A percentile compares a stretch with the other conserved stretches of the same genome.
Evolutionary conservation across 2,329 filamentous ascomycete genomes (phyloP).

Genomic region (Talaromyces sp.): DNA sequence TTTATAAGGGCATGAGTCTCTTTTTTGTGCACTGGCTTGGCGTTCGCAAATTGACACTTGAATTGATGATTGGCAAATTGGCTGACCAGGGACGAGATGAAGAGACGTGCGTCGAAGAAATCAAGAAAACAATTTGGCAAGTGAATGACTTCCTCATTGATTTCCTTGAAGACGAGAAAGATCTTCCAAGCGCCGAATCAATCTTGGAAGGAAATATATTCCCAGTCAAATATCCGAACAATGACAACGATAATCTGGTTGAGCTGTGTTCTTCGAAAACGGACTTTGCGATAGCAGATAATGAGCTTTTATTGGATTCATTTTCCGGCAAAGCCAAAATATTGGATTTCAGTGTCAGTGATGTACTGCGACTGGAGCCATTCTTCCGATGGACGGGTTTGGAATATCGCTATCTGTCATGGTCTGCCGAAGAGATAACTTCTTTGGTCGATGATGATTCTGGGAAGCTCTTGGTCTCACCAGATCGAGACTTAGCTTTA

Average conservation of each 20-base stretch:
- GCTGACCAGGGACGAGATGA: background rate
- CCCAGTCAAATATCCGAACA: background rate
- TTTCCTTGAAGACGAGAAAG: background rate
- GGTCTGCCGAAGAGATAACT: background rate
- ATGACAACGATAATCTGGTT: background rate
- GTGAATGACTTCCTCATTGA: no score
- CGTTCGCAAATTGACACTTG: background rate
- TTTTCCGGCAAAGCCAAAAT: background rate
- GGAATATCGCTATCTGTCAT: background rate
- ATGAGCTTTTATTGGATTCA: background rate
- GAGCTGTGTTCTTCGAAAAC: background rate
- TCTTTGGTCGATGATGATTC: background rate
- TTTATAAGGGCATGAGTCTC: background rate
- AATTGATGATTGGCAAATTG: background rate
- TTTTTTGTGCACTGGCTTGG: background rate
- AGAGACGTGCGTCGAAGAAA: background rate
- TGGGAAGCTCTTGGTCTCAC: background rate
- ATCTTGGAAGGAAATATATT: background rate
- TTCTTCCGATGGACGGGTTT: background rate
- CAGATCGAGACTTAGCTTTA: background rate
- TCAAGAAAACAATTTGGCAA: background rate
- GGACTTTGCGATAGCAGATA: background rate
- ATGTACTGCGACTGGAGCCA: background rate
- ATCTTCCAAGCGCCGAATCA: background rate
- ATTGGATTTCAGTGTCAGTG: background rate